Evolutionary conservation across 441 rosid genomes (phyloP).

Genomic region (Heliophila coronopifolia): DNA sequence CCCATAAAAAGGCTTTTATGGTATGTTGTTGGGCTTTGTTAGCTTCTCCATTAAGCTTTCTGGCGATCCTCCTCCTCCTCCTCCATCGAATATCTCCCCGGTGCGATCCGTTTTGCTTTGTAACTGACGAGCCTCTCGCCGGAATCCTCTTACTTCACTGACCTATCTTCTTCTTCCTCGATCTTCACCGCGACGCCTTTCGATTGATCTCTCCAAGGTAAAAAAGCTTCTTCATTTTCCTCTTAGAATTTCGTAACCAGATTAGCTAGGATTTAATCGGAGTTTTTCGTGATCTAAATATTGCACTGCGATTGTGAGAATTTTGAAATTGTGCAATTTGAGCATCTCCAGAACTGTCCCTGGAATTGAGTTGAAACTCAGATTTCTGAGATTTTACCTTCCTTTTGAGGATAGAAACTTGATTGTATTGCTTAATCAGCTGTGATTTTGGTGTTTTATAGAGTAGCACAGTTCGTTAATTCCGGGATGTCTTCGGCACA

Average conservation of each 20-base stretch:
- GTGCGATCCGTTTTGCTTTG: constrained; percentile 10
- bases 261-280: constrained; percentile 12
- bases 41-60: constrained; percentile 6
- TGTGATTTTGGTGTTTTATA: constrained; percentile 5
- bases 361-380: not conserved
- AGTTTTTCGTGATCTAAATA: not conserved
- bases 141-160: constrained; percentile 16
- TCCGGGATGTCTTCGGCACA: constrained; percentile 79
- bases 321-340: not conserved
- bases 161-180: constrained; percentile 15
- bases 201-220: constrained; percentile 2
- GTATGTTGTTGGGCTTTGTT: constrained; percentile 13
- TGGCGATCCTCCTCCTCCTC: not conserved
- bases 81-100: constrained; percentile 1
- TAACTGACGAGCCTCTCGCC: constrained; percentile 11
- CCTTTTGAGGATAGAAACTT: not conserved
- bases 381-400: not conserved
- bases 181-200: not conserved
- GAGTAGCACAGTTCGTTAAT: constrained; percentile 4
- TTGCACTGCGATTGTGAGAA: not conserved
- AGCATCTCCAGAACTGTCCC: not conserved
- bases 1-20: not conserved
- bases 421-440: not conserved
- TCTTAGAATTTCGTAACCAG: not conserved
- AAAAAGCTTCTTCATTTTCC: not conserved